Conservation (phyloP, 1,284 basidiomycete genomes). For the Ustilago loliicola region DNA sequence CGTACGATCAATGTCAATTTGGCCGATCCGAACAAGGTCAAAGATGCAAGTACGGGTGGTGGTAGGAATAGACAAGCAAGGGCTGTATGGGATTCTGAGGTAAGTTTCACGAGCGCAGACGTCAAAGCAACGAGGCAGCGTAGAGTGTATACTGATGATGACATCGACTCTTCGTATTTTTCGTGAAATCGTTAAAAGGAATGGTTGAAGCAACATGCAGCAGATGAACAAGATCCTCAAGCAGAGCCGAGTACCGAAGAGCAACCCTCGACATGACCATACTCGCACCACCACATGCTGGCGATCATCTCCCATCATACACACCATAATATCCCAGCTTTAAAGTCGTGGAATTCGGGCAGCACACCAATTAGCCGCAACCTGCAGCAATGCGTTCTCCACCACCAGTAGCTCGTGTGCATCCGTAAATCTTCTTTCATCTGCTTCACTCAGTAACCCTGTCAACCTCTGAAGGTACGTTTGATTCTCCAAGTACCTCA, state of each 20-base stretch:
- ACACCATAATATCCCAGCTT: neutral
- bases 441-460: conserved; percentile 1
- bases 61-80: neutral
- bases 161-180: neutral
- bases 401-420: neutral
- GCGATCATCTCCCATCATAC: neutral
- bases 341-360: neutral
- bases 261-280: neutral
- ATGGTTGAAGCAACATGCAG: conserved; percentile 41
- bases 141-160: neutral
- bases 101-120: no score
- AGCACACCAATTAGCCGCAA: conserved; percentile 6
- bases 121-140: no score
- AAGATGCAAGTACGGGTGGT: neutral
- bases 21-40: conserved; percentile 38
- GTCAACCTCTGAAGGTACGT: neutral
- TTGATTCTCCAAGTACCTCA: neutral
- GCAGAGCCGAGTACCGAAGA: neutral
- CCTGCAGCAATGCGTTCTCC: conserved; percentile 6
- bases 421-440: no score
- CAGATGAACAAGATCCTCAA: neutral
- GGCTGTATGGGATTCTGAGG: conserved; percentile 49
- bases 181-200: conserved; percentile 20
- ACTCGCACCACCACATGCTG: neutral
- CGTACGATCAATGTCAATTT: conserved; percentile 42